Evolutionary conservation across 257 asterid species (phyloP).

Genomic region (Prunella vulgaris): DNA sequence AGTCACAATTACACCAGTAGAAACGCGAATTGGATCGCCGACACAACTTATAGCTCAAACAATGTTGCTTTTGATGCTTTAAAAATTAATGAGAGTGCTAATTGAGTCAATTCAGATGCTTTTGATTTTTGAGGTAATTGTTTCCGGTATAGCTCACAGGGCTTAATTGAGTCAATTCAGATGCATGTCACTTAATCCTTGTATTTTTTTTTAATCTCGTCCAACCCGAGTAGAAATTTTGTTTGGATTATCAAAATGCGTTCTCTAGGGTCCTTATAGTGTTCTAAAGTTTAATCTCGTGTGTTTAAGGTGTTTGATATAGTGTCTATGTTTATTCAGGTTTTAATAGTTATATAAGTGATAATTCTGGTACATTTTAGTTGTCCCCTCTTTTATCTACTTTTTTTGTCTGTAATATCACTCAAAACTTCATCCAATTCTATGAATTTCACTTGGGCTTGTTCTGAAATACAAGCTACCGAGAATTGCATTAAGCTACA

Average conservation of each 20-base stretch:
- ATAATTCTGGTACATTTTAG: background rate
- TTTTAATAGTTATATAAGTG: background rate
- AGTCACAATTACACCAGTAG: conserved; percentile 15
- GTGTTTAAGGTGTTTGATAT: background rate
- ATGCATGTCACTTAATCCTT: background rate
- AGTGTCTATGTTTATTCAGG: background rate
- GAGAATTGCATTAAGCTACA: too few species aligned
- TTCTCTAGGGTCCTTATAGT: background rate
- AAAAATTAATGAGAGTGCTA: conserved; percentile 35
- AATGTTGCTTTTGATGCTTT: conserved; percentile 30
- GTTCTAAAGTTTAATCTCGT: background rate
- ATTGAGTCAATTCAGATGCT: too few species aligned
- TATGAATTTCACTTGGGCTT: conserved; percentile 3
- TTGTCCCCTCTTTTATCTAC: too few species aligned
- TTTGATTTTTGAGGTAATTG: background rate
- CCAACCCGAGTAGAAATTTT: background rate
- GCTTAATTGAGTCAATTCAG: background rate
- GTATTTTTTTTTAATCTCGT: background rate
- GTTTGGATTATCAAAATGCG: too few species aligned
- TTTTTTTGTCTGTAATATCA: background rate
- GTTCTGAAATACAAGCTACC: conserved; percentile 33
- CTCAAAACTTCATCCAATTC: background rate
- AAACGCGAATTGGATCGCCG: conserved; percentile 33
- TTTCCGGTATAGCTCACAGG: background rate
- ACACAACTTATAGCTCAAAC: conserved; percentile 24